phyloP scores from a whole-genome alignment of 345 rosid genomes.

The Bruguiera sexangula region DNA sequence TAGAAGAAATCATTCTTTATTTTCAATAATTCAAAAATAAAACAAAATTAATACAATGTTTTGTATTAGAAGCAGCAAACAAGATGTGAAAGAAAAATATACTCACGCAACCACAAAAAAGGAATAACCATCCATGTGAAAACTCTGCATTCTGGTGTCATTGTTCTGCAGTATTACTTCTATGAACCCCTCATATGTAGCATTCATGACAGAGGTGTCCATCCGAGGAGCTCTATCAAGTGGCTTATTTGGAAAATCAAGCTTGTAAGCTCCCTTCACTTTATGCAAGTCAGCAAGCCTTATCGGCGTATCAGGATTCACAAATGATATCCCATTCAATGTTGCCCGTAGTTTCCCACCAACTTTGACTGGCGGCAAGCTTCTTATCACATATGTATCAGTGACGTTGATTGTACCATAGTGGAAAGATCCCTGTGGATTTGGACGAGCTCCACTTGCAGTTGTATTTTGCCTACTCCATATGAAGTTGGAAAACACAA shows the following conservation, averaged over 20 bases:
- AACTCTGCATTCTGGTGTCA: conserved; percentile 84
- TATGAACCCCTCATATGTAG: conserved; percentile 82
- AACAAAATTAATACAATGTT: background rate
- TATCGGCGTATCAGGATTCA: conserved; percentile 61
- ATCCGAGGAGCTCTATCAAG: conserved; percentile 45
- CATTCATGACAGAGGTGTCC: conserved; percentile 75
- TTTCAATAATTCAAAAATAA: background rate
- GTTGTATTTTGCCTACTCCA: conserved; percentile 68
- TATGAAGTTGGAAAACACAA: background rate
- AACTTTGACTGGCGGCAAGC: conserved; percentile 62
- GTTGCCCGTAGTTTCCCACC: conserved; percentile 62
- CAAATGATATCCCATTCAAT: conserved; percentile 81
- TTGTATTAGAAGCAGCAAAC: background rate
- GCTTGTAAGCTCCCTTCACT: conserved; percentile 79
- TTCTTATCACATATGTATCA: conserved; percentile 56
- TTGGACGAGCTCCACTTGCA: conserved; percentile 98
- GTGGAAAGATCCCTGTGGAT: conserved; percentile 94
- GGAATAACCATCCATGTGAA: conserved; percentile 82
- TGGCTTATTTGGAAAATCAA: conserved; percentile 82
- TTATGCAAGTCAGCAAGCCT: conserved; percentile 67
- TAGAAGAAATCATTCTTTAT: conserved; percentile 3
- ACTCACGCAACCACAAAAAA: conserved; percentile 87
- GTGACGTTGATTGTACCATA: conserved; percentile 85
- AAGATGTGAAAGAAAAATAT: background rate
- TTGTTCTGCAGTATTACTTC: conserved; percentile 85